Conservation (phyloP, 1,284 basidiomycete species). For the Cutaneotrichosporon cyanovorans region DNA sequence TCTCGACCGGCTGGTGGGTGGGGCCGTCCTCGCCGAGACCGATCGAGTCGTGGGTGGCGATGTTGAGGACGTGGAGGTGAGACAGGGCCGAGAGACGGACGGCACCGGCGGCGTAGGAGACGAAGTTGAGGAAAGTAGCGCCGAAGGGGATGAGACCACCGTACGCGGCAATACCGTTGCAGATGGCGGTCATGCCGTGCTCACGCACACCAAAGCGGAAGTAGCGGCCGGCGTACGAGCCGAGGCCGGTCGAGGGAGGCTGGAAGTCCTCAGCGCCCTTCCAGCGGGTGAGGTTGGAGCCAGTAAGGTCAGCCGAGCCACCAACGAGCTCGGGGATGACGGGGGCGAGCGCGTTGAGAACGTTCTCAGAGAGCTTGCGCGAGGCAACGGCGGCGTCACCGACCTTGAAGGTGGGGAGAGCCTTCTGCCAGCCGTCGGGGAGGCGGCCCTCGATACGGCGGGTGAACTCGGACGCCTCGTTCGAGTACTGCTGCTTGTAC, state of each 20-base stretch:
- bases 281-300: conserved; percentile 86
- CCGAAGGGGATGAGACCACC: conserved; percentile 73
- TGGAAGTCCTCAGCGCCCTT: conserved; percentile 76
- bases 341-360: conserved; percentile 67
- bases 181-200: conserved; percentile 93
- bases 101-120: conserved; percentile 85
- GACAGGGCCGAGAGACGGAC: conserved; percentile 85
- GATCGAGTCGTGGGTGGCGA: conserved; percentile 81
- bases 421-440: conserved; percentile 77
- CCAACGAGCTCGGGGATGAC: conserved; percentile 75
- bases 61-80: conserved; percentile 64
- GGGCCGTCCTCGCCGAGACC: conserved; percentile 90
- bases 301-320: conserved; percentile 87
- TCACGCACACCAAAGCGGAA: conserved; percentile 95
- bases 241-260: conserved; percentile 73
- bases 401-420: conserved; percentile 67
- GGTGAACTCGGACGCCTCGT: conserved; percentile 74
- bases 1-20: conserved; percentile 77
- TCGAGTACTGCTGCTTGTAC: conserved; percentile 71
- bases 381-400: conserved; percentile 77
- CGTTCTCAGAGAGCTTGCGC: conserved; percentile 87
- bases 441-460: conserved; percentile 78
- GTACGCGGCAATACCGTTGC: conserved; percentile 80
- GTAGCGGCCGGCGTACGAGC: conserved; percentile 78
- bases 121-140: conserved; percentile 91